Percentiles rank a stretch among this genome's conserved stretches.
These are phyloP conservation scores for Fonsecaea nubica DNA, from an alignment of 2,329 filamentous ascomycete genomes.

Conservation along the genomic window DNA sequence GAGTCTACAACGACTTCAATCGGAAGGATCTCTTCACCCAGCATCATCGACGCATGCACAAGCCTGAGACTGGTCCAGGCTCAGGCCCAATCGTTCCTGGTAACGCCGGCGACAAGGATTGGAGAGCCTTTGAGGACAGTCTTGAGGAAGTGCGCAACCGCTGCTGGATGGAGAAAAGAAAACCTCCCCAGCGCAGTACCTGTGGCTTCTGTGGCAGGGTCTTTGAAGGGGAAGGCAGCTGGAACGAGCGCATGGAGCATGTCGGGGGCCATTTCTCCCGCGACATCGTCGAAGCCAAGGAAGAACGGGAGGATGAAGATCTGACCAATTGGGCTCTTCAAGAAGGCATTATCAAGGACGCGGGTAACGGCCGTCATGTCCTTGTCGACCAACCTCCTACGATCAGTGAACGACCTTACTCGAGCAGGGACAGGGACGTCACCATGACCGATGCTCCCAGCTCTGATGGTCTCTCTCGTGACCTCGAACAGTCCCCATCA, in stretches of 20 bases:
- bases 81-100: conserved; percentile 29
- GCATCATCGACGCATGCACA: conserved; percentile 86
- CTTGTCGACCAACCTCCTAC: conserved; percentile 39
- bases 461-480: conserved; percentile 33
- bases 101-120: conserved; percentile 39
- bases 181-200: conserved; percentile 68
- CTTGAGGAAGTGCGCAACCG: conserved; percentile 64
- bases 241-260: conserved; percentile 88
- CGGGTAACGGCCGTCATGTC: conserved; percentile 37
- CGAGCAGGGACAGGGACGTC: conserved; percentile 36
- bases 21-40: conserved; percentile 92
- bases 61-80: conserved; percentile 43
- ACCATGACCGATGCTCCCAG: conserved; percentile 38
- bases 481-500: conserved; percentile 33
- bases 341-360: conserved; percentile 44
- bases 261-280: conserved; percentile 78
- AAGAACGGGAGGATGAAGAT: conserved; percentile 51
- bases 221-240: conserved; percentile 70
- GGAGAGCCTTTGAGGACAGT: conserved; percentile 56
- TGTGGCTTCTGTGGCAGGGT: conserved; percentile 65
- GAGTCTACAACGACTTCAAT: conserved; percentile 73
- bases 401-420: conserved; percentile 33
- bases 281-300: conserved; percentile 51
- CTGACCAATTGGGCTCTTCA: conserved; percentile 51
- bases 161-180: conserved; percentile 67